These are phyloP conservation scores for Aspergillus avenaceus DNA, from an alignment of 495 filamentous ascomycete genomes.

Conservation along the genomic window DNA sequence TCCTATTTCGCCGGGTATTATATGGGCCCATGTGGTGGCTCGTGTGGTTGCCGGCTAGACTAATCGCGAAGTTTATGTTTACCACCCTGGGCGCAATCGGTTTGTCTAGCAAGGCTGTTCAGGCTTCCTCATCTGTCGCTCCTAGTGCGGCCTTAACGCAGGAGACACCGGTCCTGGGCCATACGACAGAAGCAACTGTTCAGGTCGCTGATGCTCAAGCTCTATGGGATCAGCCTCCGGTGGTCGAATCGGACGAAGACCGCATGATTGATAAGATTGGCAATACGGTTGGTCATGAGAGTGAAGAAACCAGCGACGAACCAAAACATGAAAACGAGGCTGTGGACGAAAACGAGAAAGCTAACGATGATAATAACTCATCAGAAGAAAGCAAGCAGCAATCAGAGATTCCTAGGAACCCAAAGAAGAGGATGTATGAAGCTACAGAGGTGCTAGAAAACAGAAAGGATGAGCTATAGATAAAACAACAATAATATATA, in stretches of 20 bases:
- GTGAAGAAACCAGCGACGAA: constrained; percentile 22
- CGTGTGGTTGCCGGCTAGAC: constrained; percentile 71
- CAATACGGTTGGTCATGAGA: constrained; percentile 48
- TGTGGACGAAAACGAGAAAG: constrained; percentile 5
- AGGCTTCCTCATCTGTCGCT: constrained; percentile 21
- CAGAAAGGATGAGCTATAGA: constrained; percentile 53
- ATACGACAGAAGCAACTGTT: constrained; percentile 14
- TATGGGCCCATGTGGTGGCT: constrained; percentile 92
- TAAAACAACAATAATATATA: constrained; percentile 2
- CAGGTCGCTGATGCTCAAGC: constrained; percentile 14
- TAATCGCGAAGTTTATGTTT: constrained; percentile 50
- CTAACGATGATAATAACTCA: constrained; percentile 27
- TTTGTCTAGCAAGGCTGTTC: constrained; percentile 27
- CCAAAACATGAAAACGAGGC: background rate
- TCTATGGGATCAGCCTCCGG: constrained; percentile 24
- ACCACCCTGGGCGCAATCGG: constrained; percentile 36
- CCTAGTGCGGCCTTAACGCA: constrained; percentile 1
- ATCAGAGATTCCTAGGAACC: constrained; percentile 54
- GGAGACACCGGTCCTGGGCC: constrained; percentile 12
- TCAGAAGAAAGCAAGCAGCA: constrained; percentile 40
- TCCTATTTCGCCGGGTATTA: constrained; percentile 75
- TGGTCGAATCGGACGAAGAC: constrained; percentile 23
- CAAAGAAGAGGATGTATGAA: constrained; percentile 86
- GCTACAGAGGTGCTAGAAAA: constrained; percentile 37
- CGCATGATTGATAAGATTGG: constrained; percentile 52